Evolutionary conservation across 495 filamentous ascomycete species (phyloP), one percentile per base, ranked within the genome.

Genomic region (Aspergillus heteromorphus): DNA sequence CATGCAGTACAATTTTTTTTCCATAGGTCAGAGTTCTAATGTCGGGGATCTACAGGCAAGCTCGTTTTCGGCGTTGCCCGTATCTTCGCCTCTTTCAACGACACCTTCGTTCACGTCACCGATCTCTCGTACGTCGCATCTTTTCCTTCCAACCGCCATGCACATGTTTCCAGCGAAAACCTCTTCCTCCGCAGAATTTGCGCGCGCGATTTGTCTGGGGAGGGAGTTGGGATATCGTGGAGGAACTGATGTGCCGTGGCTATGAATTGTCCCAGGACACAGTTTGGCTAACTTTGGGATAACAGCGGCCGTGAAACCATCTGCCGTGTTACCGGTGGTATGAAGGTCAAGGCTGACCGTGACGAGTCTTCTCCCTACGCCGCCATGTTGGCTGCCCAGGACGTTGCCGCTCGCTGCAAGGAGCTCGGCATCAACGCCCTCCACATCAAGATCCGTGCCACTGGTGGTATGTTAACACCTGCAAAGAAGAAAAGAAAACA

Each of bases 271-370:
- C 21, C n/a, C 34, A n/a, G 34, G 34, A 38, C 13, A 38, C 34
- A 38, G 34, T 38, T 38, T 79, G 74, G 79, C 85, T 88, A 79
- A 89, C 78, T 69, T 76, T 78, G 75, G 75, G 75, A 84, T 78
- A 77, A 80, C 84, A 96, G 90, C 79, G 93, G 93, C 79, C 93
- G 93, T 79, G 93, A 99, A 91, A 99, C 93, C 79, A 92, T 99
- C 78, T 85, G 82, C 84, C 91, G 93, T 87, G 91, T 99, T 56
- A 99, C 93, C 65, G 93, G 93, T 77, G 93, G 93, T 72, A 97
- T 97, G 93, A 99, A 99, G 83, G 93, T 99, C 82, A 99, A 99
- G 87, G 93, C 93, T 75, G 93, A 99, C 75, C 91, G 93, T 80
- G 93, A 99, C 79, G 93, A 99, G 83, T 97, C 92, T 58, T 97